Evolutionary conservation across 2,329 filamentous ascomycete species (phyloP).

Genomic region (Geosmithia putterillii): DNA sequence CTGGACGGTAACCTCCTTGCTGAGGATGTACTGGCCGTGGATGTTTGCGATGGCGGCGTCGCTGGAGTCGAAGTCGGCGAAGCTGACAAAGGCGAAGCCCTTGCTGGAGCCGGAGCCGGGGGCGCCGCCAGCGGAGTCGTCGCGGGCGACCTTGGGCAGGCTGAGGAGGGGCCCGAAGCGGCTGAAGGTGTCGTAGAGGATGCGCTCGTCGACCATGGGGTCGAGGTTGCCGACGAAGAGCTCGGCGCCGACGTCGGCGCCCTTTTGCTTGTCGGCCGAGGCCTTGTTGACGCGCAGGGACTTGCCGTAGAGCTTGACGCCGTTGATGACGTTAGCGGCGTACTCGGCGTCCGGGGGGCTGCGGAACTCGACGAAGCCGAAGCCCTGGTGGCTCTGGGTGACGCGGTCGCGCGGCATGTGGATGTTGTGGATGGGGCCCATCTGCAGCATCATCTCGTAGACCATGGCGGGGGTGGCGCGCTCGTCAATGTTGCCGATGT

Average conservation of each 20-base stretch:
- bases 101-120: conserved; percentile 79
- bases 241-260: conserved; percentile 88
- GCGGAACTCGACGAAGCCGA: conserved; percentile 98
- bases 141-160: conserved; percentile 82
- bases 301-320: conserved; percentile 84
- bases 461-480: conserved; percentile 81
- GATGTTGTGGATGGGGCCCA: conserved; percentile 93
- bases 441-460: conserved; percentile 97
- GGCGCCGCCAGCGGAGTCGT: conserved; percentile 64
- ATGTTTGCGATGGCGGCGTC: conserved; percentile 86
- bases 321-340: conserved; percentile 92
- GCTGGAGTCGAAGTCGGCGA: conserved; percentile 83
- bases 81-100: conserved; percentile 93
- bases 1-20: conserved; percentile 91
- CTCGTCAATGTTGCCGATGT: conserved; percentile 97
- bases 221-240: conserved; percentile 95
- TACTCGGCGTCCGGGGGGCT: conserved; percentile 94
- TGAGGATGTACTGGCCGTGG: conserved; percentile 93
- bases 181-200: conserved; percentile 86
- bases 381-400: conserved; percentile 91
- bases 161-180: conserved; percentile 79
- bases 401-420: conserved; percentile 97
- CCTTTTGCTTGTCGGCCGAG: conserved; percentile 83
- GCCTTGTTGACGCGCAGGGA: conserved; percentile 94
- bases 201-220: conserved; percentile 87